phyloP scores from a whole-genome alignment of 1,139 yeast species.

The Yamadazyma buinensis region DNA sequence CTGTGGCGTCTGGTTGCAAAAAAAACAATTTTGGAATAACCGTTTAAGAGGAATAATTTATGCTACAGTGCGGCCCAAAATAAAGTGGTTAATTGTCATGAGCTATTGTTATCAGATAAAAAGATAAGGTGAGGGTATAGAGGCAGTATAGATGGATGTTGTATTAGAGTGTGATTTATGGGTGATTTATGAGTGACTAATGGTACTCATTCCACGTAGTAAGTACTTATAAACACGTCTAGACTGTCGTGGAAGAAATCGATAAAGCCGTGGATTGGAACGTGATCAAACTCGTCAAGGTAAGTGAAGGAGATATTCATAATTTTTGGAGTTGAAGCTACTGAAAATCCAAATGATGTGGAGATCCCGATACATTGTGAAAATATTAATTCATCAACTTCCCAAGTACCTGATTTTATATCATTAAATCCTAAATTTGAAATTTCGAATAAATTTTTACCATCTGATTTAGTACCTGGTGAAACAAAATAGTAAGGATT shows the following conservation, averaged over 20 bases:
- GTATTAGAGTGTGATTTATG: no score
- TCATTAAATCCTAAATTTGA: conserved; percentile 25
- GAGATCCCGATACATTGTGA: conserved; percentile 23
- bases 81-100: no score
- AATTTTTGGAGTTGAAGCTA: conserved; percentile 20
- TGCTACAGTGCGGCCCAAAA: no score
- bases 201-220: no score
- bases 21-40: no score
- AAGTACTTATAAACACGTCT: conserved; percentile 4
- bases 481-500: conserved; percentile 13
- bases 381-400: conserved; percentile 21
- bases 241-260: conserved; percentile 2
- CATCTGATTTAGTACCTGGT: conserved; percentile 9
- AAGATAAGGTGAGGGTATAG: no score
- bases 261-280: conserved; percentile 1
- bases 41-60: neutral
- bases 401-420: conserved; percentile 13
- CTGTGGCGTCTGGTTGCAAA: conserved; percentile 5
- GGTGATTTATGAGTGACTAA: no score
- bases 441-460: conserved; percentile 17
- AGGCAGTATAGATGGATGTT: no score
- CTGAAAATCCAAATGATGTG: conserved; percentile 18
- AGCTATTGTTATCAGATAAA: no score
- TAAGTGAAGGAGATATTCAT: conserved; percentile 21
- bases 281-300: conserved; percentile 13